Conservation (phyloP, 2,329 filamentous ascomycete species). For the Neofusicoccum laricinum region DNA sequence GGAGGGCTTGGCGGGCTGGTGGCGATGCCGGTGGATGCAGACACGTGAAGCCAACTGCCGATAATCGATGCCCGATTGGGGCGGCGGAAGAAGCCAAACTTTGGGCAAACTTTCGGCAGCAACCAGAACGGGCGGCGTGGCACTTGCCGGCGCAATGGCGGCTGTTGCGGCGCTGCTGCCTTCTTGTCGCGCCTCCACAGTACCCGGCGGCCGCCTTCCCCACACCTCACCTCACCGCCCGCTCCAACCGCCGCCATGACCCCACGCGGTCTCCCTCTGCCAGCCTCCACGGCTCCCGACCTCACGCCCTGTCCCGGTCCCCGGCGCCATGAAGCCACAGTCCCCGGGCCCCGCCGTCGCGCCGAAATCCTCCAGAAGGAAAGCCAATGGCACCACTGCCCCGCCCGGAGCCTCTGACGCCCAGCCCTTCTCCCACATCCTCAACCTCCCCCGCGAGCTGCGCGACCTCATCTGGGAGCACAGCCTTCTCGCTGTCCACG, state of each 20-base stretch:
- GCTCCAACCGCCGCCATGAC: neutral
- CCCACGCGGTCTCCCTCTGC: neutral
- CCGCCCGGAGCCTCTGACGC: neutral
- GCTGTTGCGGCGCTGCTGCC: neutral
- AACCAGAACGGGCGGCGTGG: neutral
- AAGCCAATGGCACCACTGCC: neutral
- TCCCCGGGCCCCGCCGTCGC: neutral
- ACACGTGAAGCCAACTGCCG: neutral
- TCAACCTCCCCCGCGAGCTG: constrained; percentile 3
- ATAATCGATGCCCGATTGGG: neutral
- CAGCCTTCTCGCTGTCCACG: neutral
- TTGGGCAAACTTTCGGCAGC: neutral
- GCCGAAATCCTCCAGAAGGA: neutral
- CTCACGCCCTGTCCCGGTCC: neutral
- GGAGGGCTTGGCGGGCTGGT: neutral
- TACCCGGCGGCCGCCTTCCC: neutral
- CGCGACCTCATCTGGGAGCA: constrained; percentile 8
- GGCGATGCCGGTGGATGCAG: neutral
- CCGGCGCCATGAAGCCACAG: neutral
- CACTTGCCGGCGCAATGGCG: no score
- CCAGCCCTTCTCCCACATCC: neutral
- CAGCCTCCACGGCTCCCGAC: neutral
- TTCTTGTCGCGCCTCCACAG: neutral
- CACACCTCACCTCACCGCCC: neutral
- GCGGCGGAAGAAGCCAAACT: neutral